A percentile compares a stretch with the other conserved stretches of the same genome.
phyloP scores from a whole-genome alignment of 1,139 yeast species.

The Hyphopichia wangnamkhiaoensis region DNA sequence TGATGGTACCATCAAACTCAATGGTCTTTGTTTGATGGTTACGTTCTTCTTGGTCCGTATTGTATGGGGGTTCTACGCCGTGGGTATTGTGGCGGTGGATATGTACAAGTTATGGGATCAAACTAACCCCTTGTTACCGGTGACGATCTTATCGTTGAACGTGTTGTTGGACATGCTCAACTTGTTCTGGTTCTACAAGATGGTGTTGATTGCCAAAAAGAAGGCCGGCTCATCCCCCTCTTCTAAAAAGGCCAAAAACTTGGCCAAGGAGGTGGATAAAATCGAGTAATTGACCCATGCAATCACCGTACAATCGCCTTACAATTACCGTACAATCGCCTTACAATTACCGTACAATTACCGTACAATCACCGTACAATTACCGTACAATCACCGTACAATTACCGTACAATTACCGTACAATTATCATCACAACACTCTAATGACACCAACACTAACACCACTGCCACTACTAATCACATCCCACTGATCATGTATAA shows the following conservation, averaged over 20 bases:
- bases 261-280: conserved; percentile 22
- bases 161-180: conserved; percentile 67
- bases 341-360: too few species aligned
- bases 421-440: too few species aligned
- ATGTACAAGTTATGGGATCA: conserved; percentile 42
- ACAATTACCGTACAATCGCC: too few species aligned
- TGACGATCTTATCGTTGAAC: conserved; percentile 61
- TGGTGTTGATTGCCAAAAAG: conserved; percentile 72
- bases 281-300: conserved; percentile 20
- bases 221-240: conserved; percentile 25
- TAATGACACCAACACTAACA: too few species aligned
- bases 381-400: too few species aligned
- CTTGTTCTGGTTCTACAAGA: conserved; percentile 77
- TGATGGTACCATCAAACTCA: conserved; percentile 53
- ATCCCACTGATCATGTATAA: too few species aligned
- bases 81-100: conserved; percentile 52
- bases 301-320: too few species aligned
- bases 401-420: too few species aligned
- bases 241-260: conserved; percentile 18
- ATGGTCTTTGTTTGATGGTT: conserved; percentile 68
- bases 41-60: conserved; percentile 80
- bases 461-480: too few species aligned
- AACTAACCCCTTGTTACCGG: conserved; percentile 25
- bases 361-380: too few species aligned
- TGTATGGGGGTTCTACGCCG: conserved; percentile 86